phyloP scores from a whole-genome alignment of 352 stramenopile genomes.

The Globisporangium perplexum region DNA sequence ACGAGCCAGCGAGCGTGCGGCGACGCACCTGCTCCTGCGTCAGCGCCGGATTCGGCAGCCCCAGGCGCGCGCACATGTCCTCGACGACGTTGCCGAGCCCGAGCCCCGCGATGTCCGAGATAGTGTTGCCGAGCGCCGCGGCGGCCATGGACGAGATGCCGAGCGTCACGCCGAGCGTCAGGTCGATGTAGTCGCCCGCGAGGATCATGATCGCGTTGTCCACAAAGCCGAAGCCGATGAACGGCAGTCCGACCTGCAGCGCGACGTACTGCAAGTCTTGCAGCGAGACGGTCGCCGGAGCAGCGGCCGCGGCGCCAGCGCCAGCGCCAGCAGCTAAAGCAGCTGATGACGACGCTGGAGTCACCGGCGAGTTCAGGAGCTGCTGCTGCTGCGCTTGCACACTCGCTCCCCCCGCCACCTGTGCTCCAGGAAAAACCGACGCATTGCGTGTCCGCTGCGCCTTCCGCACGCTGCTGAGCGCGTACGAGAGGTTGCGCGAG shows the following conservation, averaged over 20 bases:
- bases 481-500: constrained; percentile 39
- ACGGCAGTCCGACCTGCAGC: constrained; percentile 81
- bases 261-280: constrained; percentile 62
- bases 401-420: background rate
- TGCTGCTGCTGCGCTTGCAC: background rate
- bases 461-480: constrained; percentile 23
- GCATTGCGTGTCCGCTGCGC: constrained; percentile 3
- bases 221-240: constrained; percentile 97
- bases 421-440: background rate
- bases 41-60: constrained; percentile 52
- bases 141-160: constrained; percentile 87
- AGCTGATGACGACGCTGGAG: background rate
- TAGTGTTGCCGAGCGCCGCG: constrained; percentile 81
- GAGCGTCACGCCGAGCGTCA: constrained; percentile 72
- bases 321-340: constrained; percentile 4
- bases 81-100: constrained; percentile 81
- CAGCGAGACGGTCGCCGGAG: constrained; percentile 21
- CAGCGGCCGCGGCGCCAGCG: no score
- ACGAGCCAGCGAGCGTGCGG: no score
- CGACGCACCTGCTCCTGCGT: constrained; percentile 31
- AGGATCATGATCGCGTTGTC: constrained; percentile 96
- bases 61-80: constrained; percentile 58
- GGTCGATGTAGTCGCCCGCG: constrained; percentile 84
- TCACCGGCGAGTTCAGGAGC: background rate
- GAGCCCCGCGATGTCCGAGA: constrained; percentile 63